Evolutionary conservation across 1,284 basidiomycete genomes (phyloP).

Genomic region (Cryptococcus sp.): DNA sequence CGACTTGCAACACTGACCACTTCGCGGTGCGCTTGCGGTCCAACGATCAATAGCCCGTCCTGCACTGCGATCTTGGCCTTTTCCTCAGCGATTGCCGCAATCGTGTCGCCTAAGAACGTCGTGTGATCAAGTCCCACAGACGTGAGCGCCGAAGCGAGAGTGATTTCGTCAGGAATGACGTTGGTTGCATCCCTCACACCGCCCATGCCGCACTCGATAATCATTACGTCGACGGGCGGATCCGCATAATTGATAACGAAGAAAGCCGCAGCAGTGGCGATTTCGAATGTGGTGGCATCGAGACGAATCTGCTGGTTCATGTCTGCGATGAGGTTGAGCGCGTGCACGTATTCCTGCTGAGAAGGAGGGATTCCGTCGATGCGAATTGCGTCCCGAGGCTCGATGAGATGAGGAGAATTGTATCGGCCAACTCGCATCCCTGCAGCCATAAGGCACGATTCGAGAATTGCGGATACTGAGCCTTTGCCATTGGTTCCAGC

Average conservation of each 20-base stretch:
- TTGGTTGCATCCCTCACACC: slow-evolving; percentile 93
- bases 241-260: slow-evolving; percentile 66
- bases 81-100: slow-evolving; percentile 74
- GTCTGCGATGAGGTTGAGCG: slow-evolving; percentile 60
- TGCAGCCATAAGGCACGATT: slow-evolving; percentile 68
- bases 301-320: slow-evolving; percentile 58
- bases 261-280: slow-evolving; percentile 77
- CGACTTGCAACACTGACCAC: slow-evolving; percentile 57
- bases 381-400: slow-evolving; percentile 74
- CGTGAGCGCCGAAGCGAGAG: slow-evolving; percentile 79
- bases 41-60: slow-evolving; percentile 73
- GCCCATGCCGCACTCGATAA: slow-evolving; percentile 95
- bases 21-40: slow-evolving; percentile 63
- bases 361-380: slow-evolving; percentile 66
- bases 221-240: slow-evolving; percentile 68
- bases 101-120: slow-evolving; percentile 76
- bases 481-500: slow-evolving; percentile 99
- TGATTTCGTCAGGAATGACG: slow-evolving; percentile 67
- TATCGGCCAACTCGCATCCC: slow-evolving; percentile 74
- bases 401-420: slow-evolving; percentile 89
- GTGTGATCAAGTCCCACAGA: slow-evolving; percentile 92
- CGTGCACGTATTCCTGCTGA: slow-evolving; percentile 58
- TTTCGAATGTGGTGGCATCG: slow-evolving; percentile 72
- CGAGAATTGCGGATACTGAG: slow-evolving; percentile 79
- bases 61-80: slow-evolving; percentile 80